Evolutionary conservation across 1,139 yeast genomes (phyloP), one percentile per base, ranked within the genome.

Genomic region (Zygosaccharomyces sapae): DNA sequence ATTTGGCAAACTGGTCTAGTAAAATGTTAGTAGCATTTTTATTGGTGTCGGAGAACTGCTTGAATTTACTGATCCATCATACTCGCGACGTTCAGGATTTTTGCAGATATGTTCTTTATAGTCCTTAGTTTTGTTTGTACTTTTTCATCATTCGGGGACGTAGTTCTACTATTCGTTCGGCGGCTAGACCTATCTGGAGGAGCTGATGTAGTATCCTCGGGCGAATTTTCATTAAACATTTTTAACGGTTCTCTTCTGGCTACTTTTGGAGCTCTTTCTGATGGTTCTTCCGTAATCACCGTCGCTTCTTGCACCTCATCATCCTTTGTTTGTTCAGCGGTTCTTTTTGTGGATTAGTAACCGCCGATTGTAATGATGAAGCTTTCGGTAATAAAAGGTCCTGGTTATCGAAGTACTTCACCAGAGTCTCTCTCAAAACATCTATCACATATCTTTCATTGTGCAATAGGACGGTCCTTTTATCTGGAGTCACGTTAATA

Each of bases 401-500:
- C 52, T 74, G 77, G 0, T 57, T 50, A 40, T 74, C 71, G 59
- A 72, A 83, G 54, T 75, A 73, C 1, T 63, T 60, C 1, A 59
- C 56, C 22, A 83, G 54, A 31, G 66, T 62, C 20, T 67, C 71
- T 47, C 76, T 69, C 2, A 88, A 57, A 1, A 68, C 66, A 34
- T 82, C 85, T 6, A 85, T 57, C 1, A 89, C 63, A 10, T 68
- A 65, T 4, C 67, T 65, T 62, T 90, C 97, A 52, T 80, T 74
- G 48, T 84, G 90, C 1, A 90, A 62, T 55, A 87, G 61, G 2
- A 92, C 73, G 2, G 80, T 77, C 41, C 92, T 71, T 62, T 92
- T 92, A 62, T 92, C 97, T 0, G 98, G 98, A 0, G 96, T 82
- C 1, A 94, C 84, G 65, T 92, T 92, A 16, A 92, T 75, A 67